Evolutionary conservation across 257 asterid genomes (phyloP).

Genomic region (Galeopsis tetrahit): DNA sequence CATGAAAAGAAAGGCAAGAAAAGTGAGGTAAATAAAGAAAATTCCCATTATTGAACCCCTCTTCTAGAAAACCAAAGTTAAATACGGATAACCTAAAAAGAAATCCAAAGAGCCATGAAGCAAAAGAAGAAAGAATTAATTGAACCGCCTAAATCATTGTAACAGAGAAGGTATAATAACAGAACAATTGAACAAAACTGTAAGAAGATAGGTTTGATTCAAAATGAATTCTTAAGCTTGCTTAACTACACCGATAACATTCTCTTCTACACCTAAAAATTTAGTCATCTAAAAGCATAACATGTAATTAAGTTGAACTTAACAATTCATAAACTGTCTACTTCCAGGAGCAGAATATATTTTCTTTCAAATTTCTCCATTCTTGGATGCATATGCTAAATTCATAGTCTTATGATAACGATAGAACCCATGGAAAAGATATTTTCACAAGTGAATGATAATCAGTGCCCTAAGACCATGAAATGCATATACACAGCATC

Average conservation of each 20-base stretch:
- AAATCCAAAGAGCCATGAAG: slow-evolving; percentile 4
- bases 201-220: slow-evolving; percentile 23
- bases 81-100: neutral
- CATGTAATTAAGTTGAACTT: slow-evolving; percentile 3
- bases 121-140: slow-evolving; percentile 29
- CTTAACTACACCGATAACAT: neutral
- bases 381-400: slow-evolving; percentile 2
- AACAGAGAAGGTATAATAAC: neutral
- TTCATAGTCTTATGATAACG: slow-evolving; percentile 8
- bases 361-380: slow-evolving; percentile 13
- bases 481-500: slow-evolving; percentile 31
- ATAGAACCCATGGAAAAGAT: slow-evolving; percentile 9
- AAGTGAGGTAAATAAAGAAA: slow-evolving; percentile 26
- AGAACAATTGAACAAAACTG: slow-evolving; percentile 6
- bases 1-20: slow-evolving; percentile 25
- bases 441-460: slow-evolving; percentile 16
- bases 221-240: slow-evolving; percentile 1
- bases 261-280: slow-evolving; percentile 16
- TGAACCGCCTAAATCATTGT: neutral
- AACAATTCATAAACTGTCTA: neutral
- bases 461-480: slow-evolving; percentile 27
- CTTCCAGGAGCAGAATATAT: neutral
- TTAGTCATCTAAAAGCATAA: slow-evolving; percentile 21
- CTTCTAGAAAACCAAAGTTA: slow-evolving; percentile 26
- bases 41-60: slow-evolving; percentile 25